Conservation (phyloP, 2,329 filamentous ascomycete genomes). For the Xylariaceae sp. region DNA sequence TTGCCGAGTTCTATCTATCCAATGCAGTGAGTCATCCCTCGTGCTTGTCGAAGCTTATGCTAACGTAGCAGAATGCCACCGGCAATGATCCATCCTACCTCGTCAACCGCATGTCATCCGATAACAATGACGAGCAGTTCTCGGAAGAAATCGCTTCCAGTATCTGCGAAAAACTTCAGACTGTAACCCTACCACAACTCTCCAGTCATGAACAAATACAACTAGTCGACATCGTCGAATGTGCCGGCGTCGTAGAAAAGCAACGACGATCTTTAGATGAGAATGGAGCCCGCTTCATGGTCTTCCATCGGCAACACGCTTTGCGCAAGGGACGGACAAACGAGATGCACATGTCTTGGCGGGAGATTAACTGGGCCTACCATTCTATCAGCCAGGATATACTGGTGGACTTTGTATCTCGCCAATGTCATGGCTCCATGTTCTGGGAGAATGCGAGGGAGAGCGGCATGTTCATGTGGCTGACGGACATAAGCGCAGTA, state of each 20-base stretch:
- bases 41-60: not conserved
- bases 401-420: constrained; percentile 74
- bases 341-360: constrained; percentile 65
- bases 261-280: constrained; percentile 86
- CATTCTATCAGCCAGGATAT: constrained; percentile 88
- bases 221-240: constrained; percentile 79
- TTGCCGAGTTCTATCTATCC: constrained; percentile 54
- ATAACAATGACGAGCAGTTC: constrained; percentile 59
- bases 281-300: constrained; percentile 80
- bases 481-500: constrained; percentile 71
- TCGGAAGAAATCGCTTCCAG: constrained; percentile 65
- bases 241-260: constrained; percentile 76
- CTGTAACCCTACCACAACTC: constrained; percentile 71
- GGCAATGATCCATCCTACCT: constrained; percentile 36
- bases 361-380: constrained; percentile 82
- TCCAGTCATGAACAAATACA: constrained; percentile 85
- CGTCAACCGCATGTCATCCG: constrained; percentile 32
- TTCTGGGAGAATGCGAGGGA: constrained; percentile 82
- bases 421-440: constrained; percentile 74
- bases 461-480: constrained; percentile 92
- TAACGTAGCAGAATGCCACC: constrained; percentile 18
- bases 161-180: constrained; percentile 74
- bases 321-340: constrained; percentile 63
- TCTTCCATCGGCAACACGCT: constrained; percentile 81
- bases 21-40: constrained; percentile 28